Evolutionary conservation across 805 yeast genomes (phyloP), one percentile per base, ranked within the genome.

Genomic region (Saturnispora zaruensis): DNA sequence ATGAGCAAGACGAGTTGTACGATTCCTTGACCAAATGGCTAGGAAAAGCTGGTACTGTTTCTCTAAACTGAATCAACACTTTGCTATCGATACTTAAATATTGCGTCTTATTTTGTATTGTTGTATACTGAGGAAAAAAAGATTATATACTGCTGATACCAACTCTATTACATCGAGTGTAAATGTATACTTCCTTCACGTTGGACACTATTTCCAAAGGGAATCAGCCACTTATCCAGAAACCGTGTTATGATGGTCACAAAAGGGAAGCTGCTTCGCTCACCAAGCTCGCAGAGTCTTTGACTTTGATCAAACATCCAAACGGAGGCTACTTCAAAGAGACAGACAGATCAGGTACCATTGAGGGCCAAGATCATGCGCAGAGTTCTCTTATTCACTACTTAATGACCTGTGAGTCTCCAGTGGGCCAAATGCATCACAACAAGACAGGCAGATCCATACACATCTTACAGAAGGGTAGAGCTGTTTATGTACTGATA

Each of bases 321-420:
- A 82, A 78, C 60, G 82, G 82, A 45, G 83, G 82, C 0, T 78
- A 72, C 56, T 78, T 72, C 58, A 75, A 67, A 45, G 81, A 78
- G 54, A 78, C 83, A 0, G 81, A 77, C 55, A 68, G 80, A 51
- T 71, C 79, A 7, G 16, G n/a, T 5, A 43, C 50, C 21, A 18
- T 6, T 14, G 45, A 25, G 5, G 41, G 26, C 2, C 33, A 32
- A 24, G 25, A 14, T 9, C 45, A 20, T 32, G n/a, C 41, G 3
- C 26, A 37, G 6, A 73, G 80, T 1, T 76, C 83, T 1, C 59
- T 78, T 48, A 78, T 78, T 14, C 77, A 75, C 58, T 78, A 76
- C 55, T 63, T 78, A 16, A 65, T 78, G 51, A 73, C 80, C 1
- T 74, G 79, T 26, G 73, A 72, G 43, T 65, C 74, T 3, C 78